phyloP scores from a whole-genome alignment of 2,329 filamentous ascomycete species.

The Amesomyces nigricolor region DNA sequence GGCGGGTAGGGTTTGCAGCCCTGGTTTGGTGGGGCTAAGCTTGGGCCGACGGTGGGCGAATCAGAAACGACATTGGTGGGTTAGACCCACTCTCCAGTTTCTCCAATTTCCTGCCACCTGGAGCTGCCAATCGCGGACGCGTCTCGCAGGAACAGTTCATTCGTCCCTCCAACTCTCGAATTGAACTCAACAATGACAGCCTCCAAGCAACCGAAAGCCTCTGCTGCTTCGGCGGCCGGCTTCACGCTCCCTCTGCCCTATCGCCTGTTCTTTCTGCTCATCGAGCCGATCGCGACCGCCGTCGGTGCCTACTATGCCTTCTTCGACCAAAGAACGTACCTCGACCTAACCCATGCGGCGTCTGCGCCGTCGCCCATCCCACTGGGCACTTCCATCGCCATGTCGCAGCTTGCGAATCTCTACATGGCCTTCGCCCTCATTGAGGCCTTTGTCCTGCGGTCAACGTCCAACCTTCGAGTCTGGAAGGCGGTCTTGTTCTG shows the following conservation, averaged over 20 bases:
- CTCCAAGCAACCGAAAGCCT: conserved; percentile 2
- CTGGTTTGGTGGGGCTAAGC: conserved; percentile 15
- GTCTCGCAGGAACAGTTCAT: not conserved
- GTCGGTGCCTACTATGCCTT: conserved; percentile 49
- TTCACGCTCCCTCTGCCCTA: conserved; percentile 56
- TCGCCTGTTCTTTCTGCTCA: conserved; percentile 66
- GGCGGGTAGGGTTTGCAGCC: conserved; percentile 26
- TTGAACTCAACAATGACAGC: conserved; percentile 5
- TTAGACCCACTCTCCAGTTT: too few species aligned
- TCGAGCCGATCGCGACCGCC: conserved; percentile 57
- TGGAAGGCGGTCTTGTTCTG: conserved; percentile 64
- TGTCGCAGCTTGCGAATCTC: conserved; percentile 72
- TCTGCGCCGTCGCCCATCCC: conserved; percentile 48
- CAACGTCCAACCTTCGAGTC: conserved; percentile 60
- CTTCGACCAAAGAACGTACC: conserved; percentile 50
- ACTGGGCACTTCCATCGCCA: conserved; percentile 56
- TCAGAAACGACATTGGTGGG: not conserved
- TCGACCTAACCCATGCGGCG: conserved; percentile 55
- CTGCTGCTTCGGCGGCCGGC: conserved; percentile 23
- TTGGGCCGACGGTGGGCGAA: conserved; percentile 13
- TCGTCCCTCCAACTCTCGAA: too few species aligned
- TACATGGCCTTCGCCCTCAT: conserved; percentile 73
- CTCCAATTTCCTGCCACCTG: too few species aligned
- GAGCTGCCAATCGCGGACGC: not conserved
- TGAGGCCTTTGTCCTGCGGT: conserved; percentile 68